Evolutionary conservation across 306 rosid species (phyloP).

Genomic region (Pyrus bretschneideri): DNA sequence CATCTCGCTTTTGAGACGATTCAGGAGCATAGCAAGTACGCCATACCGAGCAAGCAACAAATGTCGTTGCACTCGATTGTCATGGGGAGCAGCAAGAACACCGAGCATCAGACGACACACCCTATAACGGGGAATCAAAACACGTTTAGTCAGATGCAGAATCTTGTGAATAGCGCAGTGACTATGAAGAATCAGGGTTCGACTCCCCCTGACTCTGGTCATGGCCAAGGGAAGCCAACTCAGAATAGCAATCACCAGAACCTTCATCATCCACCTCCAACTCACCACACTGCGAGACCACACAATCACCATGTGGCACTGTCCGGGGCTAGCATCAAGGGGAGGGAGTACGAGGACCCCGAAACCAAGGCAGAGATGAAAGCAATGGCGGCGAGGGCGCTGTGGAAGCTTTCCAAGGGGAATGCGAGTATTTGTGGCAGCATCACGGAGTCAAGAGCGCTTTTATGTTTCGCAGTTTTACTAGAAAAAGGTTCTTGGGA

Average conservation of each 20-base stretch:
- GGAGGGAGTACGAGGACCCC: slow-evolving; percentile 64
- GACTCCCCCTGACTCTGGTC: neutral
- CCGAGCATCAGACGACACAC: slow-evolving; percentile 9
- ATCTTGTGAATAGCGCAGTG: slow-evolving; percentile 16
- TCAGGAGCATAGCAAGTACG: slow-evolving; percentile 67
- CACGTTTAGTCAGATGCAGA: slow-evolving; percentile 15
- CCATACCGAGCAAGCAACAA: slow-evolving; percentile 35
- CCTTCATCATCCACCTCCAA: neutral
- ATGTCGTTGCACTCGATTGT: slow-evolving; percentile 51
- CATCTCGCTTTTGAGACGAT: slow-evolving; percentile 76
- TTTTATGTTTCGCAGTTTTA: slow-evolving; percentile 61
- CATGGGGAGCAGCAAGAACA: slow-evolving; percentile 22
- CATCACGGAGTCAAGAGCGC: slow-evolving; percentile 71
- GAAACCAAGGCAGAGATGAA: slow-evolving; percentile 57
- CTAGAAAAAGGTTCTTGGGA: slow-evolving; percentile 53
- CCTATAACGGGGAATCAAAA: slow-evolving; percentile 21
- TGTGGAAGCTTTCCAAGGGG: slow-evolving; percentile 55
- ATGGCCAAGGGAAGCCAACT: neutral
- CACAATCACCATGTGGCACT: slow-evolving; percentile 2
- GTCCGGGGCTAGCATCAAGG: slow-evolving; percentile 45
- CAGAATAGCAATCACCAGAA: neutral
- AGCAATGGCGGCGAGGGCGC: slow-evolving; percentile 66
- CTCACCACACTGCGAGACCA: neutral
- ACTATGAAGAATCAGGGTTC: slow-evolving; percentile 1
- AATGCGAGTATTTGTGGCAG: slow-evolving; percentile 47